Base-by-base conservation (phyloP, 31 red algal species). In the Odonthalia washingtoniensis region DNA sequence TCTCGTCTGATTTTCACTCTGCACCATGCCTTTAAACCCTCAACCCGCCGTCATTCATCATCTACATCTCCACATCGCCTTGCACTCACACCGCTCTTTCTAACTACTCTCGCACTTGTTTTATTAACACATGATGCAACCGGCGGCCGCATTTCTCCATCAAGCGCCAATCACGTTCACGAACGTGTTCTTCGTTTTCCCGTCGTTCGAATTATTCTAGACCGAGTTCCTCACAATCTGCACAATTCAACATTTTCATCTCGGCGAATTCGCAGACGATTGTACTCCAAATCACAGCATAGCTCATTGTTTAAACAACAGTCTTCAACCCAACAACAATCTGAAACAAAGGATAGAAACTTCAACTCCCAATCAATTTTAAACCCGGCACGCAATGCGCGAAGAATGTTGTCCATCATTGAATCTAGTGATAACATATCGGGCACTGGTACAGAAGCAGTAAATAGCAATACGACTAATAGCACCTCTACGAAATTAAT, bases 71-170 rank as follows among this genome's bases (percentile, higher is more conserved):
- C 49, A 14, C 9, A 9, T 9, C n/a, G n/a, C n/a, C 9, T 57
- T 14, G 49, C 49, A 57, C 49, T 57, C 21, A 21, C 67, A 18
- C 33, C 67, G 28, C 27, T 70, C 9, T 70, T 70, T 30, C 67
- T 70, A 9, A 12, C 26, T 18, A 70, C 67, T 18, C 16, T 70
- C 12, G 83, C 70, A 33, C 46, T 65, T 12, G 24, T 34, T 4
- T 35, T 81, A 17, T 26, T 81, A 31, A 30, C 46, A 14, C 53
- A 81, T 46, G 77, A 81, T 38, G 44, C 77, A 4, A 81, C 77
- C 9, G 77, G 77, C 41, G 77, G 77, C 34, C 77, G 28, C 45
- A 46, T 38, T 17, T 46, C 77, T 26, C 28, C 42, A 34, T 34
- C 52, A 32, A 40, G 34, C 32, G 77, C 46, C 21, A 21, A 9